Evolutionary conservation across 306 rosid species (phyloP).

Genomic region (Vicia faba): DNA sequence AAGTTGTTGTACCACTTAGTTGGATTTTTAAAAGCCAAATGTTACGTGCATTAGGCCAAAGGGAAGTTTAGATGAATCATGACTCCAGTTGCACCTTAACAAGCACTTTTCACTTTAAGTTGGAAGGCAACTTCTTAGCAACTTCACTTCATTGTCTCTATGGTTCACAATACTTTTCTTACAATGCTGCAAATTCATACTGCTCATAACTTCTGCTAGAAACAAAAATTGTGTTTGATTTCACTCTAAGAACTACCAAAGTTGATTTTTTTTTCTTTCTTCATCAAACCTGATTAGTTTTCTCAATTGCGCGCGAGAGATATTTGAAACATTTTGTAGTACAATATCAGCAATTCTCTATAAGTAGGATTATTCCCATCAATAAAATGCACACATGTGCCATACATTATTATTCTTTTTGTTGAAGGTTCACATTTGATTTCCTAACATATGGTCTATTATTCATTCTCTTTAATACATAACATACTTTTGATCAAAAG

Average conservation of each 20-base stretch:
- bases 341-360: too few species aligned
- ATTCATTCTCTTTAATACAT: not conserved
- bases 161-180: not conserved
- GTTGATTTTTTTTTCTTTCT: too few species aligned
- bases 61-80: not conserved
- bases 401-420: not conserved
- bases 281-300: too few species aligned
- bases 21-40: conserved; percentile 6
- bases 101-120: conserved; percentile 20
- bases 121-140: conserved; percentile 35
- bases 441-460: not conserved
- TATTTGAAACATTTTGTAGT: not conserved
- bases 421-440: not conserved
- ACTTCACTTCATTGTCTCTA: conserved; percentile 29
- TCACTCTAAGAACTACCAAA: too few species aligned
- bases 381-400: not conserved
- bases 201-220: not conserved
- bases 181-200: not conserved
- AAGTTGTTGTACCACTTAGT: conserved; percentile 7
- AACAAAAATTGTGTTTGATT: not conserved
- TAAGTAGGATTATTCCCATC: too few species aligned
- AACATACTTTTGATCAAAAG: conserved; percentile 32
- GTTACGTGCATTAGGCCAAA: conserved; percentile 2
- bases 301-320: too few species aligned
- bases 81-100: not conserved